Conservation (phyloP, 2,329 filamentous ascomycete genomes). For the Sphaerulina vaccinii region DNA sequence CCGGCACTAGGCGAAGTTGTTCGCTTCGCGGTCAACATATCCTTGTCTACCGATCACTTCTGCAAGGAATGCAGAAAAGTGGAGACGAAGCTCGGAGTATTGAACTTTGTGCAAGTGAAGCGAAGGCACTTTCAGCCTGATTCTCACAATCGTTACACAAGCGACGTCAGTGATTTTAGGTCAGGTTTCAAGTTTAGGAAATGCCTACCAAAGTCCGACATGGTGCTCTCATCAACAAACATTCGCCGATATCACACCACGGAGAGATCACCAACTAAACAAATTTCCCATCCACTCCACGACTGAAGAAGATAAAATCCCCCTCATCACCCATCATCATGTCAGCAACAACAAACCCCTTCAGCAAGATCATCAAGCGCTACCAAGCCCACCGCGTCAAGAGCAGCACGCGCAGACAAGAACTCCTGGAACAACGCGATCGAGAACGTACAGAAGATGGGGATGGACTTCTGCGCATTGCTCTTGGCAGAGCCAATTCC, state of each 20-base stretch:
- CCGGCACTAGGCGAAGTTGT: too few species aligned
- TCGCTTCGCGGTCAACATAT: background rate
- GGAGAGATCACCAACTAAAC: too few species aligned
- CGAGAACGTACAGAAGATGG: conserved; percentile 3
- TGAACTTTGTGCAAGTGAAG: conserved; percentile 12
- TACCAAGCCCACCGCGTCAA: conserved; percentile 5
- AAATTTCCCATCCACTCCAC: too few species aligned
- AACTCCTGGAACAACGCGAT: conserved; percentile 8
- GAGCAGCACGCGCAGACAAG: conserved; percentile 1
- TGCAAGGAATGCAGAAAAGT: background rate
- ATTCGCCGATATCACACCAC: too few species aligned
- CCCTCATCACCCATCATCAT: too few species aligned
- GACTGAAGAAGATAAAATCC: too few species aligned
- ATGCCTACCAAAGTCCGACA: background rate
- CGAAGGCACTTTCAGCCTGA: background rate
- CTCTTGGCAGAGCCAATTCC: conserved; percentile 7
- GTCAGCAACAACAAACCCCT: background rate
- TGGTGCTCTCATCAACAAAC: too few species aligned
- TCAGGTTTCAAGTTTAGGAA: background rate
- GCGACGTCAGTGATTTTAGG: background rate
- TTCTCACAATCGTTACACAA: background rate
- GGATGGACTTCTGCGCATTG: conserved; percentile 16
- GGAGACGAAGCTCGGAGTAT: conserved; percentile 5
- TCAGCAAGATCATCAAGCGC: conserved; percentile 9
- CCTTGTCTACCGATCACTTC: conserved; percentile 6